Conservation (phyloP, 176 grass and related monocot species). For the Oryza glumipatula region DNA sequence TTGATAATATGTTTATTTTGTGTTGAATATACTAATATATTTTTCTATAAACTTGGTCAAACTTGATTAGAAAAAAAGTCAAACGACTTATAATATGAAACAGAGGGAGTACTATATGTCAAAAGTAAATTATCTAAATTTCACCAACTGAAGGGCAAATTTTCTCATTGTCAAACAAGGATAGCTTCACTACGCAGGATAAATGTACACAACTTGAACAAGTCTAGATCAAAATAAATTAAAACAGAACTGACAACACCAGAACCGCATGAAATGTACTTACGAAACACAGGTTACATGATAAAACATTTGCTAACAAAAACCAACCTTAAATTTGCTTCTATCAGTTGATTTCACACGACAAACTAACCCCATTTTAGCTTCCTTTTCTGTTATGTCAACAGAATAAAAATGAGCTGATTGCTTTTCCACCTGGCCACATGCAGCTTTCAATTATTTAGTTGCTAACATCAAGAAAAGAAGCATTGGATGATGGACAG, state of each 20-base stretch:
- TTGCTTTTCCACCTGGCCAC: constrained; percentile 93
- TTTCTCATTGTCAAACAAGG: background rate
- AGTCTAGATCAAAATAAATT: constrained; percentile 13
- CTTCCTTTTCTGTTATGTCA: constrained; percentile 84
- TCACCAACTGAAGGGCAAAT: background rate
- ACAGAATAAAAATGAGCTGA: constrained; percentile 95
- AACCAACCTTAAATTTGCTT: constrained; percentile 98
- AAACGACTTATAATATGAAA: too few relatives aligned
- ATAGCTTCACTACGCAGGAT: background rate
- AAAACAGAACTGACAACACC: background rate
- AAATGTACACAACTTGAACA: constrained; percentile 17
- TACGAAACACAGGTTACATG: constrained; percentile 12
- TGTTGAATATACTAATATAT: too few relatives aligned
- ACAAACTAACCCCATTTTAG: constrained; percentile 82
- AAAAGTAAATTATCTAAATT: background rate
- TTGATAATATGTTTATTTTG: too few relatives aligned
- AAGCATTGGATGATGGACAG: constrained; percentile 42
- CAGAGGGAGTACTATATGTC: background rate
- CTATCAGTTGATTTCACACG: constrained; percentile 79
- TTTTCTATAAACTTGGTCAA: too few relatives aligned
- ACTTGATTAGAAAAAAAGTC: too few relatives aligned
- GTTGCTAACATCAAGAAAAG: constrained; percentile 27
- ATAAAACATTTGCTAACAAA: background rate
- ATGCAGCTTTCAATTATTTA: constrained; percentile 42
- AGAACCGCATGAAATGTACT: background rate